phyloP scores from a whole-genome alignment of 2,329 filamentous ascomycete genomes.

The Fusarium lyarnte region DNA sequence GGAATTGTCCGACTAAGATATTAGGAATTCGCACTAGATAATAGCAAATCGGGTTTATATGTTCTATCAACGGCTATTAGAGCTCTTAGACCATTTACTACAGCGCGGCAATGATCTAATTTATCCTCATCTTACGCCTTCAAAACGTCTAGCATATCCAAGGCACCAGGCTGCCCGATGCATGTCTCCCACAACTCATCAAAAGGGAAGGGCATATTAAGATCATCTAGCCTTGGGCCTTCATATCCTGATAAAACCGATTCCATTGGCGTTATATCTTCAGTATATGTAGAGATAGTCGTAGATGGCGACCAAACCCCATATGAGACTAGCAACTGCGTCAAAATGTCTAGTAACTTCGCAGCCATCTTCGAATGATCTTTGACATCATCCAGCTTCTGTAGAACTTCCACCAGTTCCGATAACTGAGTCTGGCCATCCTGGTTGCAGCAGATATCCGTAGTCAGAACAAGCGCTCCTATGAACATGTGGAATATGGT shows the following conservation, averaged over 20 bases:
- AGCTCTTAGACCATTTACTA: no score
- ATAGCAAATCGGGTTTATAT: no score
- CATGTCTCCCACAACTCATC: neutral
- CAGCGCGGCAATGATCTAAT: no score
- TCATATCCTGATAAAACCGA: no score
- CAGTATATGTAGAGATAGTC: neutral
- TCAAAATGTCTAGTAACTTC: neutral
- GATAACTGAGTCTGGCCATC: neutral
- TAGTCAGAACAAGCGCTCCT: neutral
- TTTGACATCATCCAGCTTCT: neutral
- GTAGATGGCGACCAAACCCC: neutral
- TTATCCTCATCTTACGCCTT: neutral
- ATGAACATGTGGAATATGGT: constrained; percentile 1
- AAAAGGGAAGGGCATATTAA: neutral
- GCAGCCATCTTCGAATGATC: neutral
- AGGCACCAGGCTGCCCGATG: neutral
- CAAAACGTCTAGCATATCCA: neutral
- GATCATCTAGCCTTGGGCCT: rapidly evolving
- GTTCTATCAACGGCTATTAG: no score
- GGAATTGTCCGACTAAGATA: no score
- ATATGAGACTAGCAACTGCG: neutral
- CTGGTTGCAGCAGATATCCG: neutral
- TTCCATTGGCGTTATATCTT: neutral
- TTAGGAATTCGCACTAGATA: no score
- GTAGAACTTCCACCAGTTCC: neutral